Evolutionary conservation across 2,329 filamentous ascomycete species (phyloP), one percentile per base, ranked within the genome.

Genomic region (Aspergillus flavus): DNA sequence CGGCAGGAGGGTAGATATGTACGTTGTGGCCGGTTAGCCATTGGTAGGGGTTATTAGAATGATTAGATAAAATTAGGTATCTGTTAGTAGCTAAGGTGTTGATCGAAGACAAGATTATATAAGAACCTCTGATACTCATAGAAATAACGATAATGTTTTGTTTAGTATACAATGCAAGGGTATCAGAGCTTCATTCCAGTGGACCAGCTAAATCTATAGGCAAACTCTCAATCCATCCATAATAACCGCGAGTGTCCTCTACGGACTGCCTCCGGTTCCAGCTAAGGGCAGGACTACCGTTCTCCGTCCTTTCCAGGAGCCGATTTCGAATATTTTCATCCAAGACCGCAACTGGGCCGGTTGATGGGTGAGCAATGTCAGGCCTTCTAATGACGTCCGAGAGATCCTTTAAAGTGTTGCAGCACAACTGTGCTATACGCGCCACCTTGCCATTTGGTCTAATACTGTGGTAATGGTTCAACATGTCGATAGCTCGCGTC

Each of bases 201-300:
- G 39, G 48, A 7, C 28, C 54, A 28, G 39, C 46, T 43, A 67
- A 57, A 54, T 67, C 63, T 36, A 62, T 26, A 10, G 64, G 61
- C 28, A 67, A 39, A 57, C 65, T 66, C 36, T 65, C 61, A 50
- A 67, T 54, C 65, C 65, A 67, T 21, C 50, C 34, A 55, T 63
- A 46, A 41, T 46, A 56, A 2, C 16, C 48, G 10, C 6, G 7
- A n/a, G n/a, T 45, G 57, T 59, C 39, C 45, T 4, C 46, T 32
- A 55, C 21, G 1, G 32, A 23, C 12, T 28, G 52, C 11, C n/a
- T 39, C 12, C 21, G 52, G 21, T 16, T 55, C 12, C 52, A 9
- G 32, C 28, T 39, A 19, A 39, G n/a, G 30, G 30, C 32, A 6
- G 52, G 34, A 26, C 12, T 39, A 23, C 32, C 32, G 12, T 36